A percentile compares a stretch with the other conserved stretches of the same genome.
These are phyloP conservation scores for Exutisphaerella laricina DNA, from an alignment of 2,329 filamentous ascomycete genomes.

Conservation along the genomic window DNA sequence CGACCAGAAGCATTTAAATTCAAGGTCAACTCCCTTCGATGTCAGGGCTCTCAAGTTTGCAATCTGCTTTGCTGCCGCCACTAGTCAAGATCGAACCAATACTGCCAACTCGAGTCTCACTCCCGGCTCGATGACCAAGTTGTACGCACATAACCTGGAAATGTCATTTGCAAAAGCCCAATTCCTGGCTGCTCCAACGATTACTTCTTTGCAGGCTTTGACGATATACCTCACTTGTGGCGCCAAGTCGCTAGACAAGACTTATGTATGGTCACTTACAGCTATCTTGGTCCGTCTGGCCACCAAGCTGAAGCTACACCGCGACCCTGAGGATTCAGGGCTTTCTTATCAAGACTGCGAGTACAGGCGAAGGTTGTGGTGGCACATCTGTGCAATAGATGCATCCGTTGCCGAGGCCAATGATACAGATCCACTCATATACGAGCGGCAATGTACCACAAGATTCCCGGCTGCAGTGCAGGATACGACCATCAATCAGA, in stretches of 20 bases:
- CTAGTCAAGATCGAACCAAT: constrained; percentile 10
- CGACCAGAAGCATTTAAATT: constrained; percentile 7
- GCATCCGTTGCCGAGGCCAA: constrained; percentile 17
- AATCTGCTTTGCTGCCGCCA: constrained; percentile 20
- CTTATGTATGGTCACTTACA: constrained; percentile 18
- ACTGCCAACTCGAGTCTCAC: constrained; percentile 6
- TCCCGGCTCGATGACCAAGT: constrained; percentile 7
- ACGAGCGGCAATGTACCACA: constrained; percentile 18
- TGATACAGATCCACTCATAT: constrained; percentile 17
- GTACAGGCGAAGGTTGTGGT: constrained; percentile 20
- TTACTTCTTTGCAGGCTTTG: constrained; percentile 16
- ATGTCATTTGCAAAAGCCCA: constrained; percentile 11
- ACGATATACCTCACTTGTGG: constrained; percentile 18
- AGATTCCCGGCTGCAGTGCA: constrained; percentile 14
- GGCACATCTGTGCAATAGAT: constrained; percentile 22
- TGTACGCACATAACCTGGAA: constrained; percentile 14
- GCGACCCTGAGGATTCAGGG: constrained; percentile 17
- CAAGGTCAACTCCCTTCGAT: constrained; percentile 6
- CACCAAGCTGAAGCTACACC: constrained; percentile 19
- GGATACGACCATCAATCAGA: constrained; percentile 11
- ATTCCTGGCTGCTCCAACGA: constrained; percentile 16
- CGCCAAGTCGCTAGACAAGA: constrained; percentile 10
- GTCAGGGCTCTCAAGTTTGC: constrained; percentile 16
- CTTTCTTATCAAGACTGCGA: constrained; percentile 13
- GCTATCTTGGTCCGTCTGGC: constrained; percentile 19